Evolutionary conservation across 805 yeast genomes (phyloP), one percentile per base, ranked within the genome.

Genomic region (Candida caryicola): DNA sequence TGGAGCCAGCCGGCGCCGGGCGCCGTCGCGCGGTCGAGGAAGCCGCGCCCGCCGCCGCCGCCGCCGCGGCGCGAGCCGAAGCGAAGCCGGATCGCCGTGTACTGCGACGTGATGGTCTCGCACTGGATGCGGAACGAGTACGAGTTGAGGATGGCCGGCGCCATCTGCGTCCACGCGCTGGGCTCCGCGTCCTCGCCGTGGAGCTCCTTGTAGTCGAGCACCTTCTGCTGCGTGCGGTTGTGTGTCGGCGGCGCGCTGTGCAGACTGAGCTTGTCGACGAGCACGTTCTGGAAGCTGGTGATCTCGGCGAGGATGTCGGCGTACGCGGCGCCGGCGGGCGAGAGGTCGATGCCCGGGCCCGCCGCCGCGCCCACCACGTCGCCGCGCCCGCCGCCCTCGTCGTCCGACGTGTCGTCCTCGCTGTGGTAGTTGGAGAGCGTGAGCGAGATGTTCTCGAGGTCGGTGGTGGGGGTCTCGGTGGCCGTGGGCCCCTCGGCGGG

Each of bases 41-140:
- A 62, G 16, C 69, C n/a, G n/a, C n/a, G n/a, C n/a, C n/a, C n/a
- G n/a, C 68, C 26, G 60, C 33, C 10, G 54, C 51, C 1, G 66
- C 69, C 5, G 53, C 47, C 17, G 44, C 40, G 4, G 55, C 37
- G 26, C 44, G 43, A 50, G 12, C 60, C 49, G 32, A 64, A 68
- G 23, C 73, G 47, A 13, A 64, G 50, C 25, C 72, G 44, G 9
- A 68, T 62, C 10, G 60, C 58, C 4, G 60, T 65, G 51, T 66
- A 68, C 35, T 68, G 68, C 2, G 62, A 53, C 29, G 50, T 40
- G 4, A 68, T 48, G 2, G 61, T 57, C 41, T 68, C 72, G 44
- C 67, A 58, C 39, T 65, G 71, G 17, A 64, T 65, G 34, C 54
- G 60, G 32, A 21, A 21, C 25, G 25, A 21, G 25, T 21, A 21